These are phyloP conservation scores for Fusarium longipes DNA, from an alignment of 2,329 filamentous ascomycete species.

Conservation along the genomic window DNA sequence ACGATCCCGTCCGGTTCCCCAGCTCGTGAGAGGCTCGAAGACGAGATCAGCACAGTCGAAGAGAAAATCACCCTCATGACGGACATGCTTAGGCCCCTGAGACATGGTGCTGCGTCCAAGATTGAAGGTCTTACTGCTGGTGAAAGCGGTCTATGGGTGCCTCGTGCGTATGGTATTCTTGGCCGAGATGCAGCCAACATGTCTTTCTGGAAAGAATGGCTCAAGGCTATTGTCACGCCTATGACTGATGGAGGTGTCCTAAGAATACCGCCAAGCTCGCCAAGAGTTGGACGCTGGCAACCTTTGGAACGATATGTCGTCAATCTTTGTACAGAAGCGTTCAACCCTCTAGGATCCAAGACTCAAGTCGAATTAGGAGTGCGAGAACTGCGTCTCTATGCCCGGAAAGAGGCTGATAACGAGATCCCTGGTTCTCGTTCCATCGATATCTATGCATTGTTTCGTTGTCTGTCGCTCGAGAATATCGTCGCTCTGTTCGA, in stretches of 20 bases:
- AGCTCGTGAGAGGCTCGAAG: conserved; percentile 86
- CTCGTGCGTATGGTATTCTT: conserved; percentile 90
- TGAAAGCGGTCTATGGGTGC: conserved; percentile 95
- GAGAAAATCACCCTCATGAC: conserved; percentile 98
- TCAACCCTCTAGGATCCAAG: conserved; percentile 90
- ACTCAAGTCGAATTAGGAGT: conserved; percentile 95
- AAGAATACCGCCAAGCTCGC: conserved; percentile 87
- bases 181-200: conserved; percentile 86
- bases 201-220: conserved; percentile 98
- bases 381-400: conserved; percentile 89
- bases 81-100: conserved; percentile 89
- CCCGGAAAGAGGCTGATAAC: conserved; percentile 90
- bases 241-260: conserved; percentile 91
- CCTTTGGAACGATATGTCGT: conserved; percentile 96
- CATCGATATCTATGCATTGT: conserved; percentile 91
- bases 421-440: conserved; percentile 93
- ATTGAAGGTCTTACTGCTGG: conserved; percentile 96
- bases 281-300: conserved; percentile 93
- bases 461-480: conserved; percentile 87
- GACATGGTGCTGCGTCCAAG: conserved; percentile 94
- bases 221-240: conserved; percentile 90
- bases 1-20: conserved; percentile 81
- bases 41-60: conserved; percentile 94
- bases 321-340: conserved; percentile 94
- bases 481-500: conserved; percentile 95